phyloP scores from a whole-genome alignment of 768 basidiomycete species.

The Tulasnella sp. region DNA sequence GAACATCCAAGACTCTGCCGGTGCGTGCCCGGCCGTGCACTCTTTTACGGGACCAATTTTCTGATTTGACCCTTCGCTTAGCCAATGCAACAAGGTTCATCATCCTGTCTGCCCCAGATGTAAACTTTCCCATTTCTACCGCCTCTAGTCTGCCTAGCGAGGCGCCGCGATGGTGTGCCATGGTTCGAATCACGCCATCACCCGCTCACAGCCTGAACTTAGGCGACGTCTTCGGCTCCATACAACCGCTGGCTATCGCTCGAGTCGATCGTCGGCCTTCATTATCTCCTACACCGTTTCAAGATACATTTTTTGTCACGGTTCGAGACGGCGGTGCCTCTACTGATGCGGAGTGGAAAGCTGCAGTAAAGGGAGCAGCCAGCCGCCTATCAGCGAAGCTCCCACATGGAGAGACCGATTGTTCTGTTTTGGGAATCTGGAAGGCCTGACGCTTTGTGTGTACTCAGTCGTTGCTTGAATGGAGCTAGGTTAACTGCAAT shows the following conservation, averaged over 20 bases:
- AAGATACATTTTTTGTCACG: slow-evolving; percentile 30
- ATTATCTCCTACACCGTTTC: slow-evolving; percentile 20
- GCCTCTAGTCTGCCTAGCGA: not conserved
- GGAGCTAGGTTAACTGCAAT: not conserved
- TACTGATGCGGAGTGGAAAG: not conserved
- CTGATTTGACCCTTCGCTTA: not conserved
- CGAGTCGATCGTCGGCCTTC: slow-evolving; percentile 32
- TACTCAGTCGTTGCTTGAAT: not conserved
- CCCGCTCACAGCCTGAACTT: not conserved
- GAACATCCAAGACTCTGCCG: slow-evolving; percentile 27
- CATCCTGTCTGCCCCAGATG: slow-evolving; percentile 13
- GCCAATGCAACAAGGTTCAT: slow-evolving; percentile 30
- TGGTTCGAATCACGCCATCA: slow-evolving; percentile 23
- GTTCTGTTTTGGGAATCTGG: not conserved
- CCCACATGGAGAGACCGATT: not conserved
- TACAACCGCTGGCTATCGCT: slow-evolving; percentile 17
- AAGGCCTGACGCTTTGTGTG: not conserved
- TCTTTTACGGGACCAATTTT: not conserved
- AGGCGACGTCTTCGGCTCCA: not conserved
- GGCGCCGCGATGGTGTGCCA: not conserved
- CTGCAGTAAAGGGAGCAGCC: not conserved
- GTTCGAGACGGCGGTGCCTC: not conserved
- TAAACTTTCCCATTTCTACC: not conserved
- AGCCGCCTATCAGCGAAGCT: not conserved
- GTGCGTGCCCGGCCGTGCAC: not conserved